Percentiles rank a stretch among this genome's conserved stretches.
phyloP scores from a whole-genome alignment of 2,329 filamentous ascomycete species.

The Microcyclospora pomicola region DNA sequence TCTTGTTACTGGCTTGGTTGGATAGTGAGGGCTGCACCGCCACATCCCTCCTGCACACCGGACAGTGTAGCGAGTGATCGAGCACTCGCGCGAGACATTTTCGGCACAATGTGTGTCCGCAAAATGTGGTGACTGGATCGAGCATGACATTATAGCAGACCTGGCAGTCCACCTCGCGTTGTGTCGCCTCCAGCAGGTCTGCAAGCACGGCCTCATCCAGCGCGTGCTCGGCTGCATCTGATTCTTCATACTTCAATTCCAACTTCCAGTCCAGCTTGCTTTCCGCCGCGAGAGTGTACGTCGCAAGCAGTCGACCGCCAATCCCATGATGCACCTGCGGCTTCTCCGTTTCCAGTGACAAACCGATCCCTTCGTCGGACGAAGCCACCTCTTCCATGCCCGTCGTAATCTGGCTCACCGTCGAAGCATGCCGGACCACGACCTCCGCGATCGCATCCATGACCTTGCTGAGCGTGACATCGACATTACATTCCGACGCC shows the following conservation, averaged over 20 bases:
- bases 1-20: constrained; percentile 45
- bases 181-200: constrained; percentile 46
- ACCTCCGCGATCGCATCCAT: constrained; percentile 45
- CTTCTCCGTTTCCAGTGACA: constrained; percentile 22
- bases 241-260: constrained; percentile 39
- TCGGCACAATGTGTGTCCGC: constrained; percentile 81
- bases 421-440: constrained; percentile 30
- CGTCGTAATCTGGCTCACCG: constrained; percentile 22
- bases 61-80: constrained; percentile 66
- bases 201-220: constrained; percentile 40
- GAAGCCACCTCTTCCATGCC: constrained; percentile 28
- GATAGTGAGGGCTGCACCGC: constrained; percentile 37
- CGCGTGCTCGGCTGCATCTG: constrained; percentile 20
- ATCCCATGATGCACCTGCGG: constrained; percentile 29
- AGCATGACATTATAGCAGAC: constrained; percentile 73
- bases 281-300: constrained; percentile 50
- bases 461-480: constrained; percentile 65
- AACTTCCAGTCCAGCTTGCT: constrained; percentile 44
- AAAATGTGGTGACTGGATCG: constrained; percentile 70
- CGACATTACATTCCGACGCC: constrained; percentile 58
- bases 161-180: constrained; percentile 70
- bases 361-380: constrained; percentile 21
- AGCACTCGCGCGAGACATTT: constrained; percentile 63
- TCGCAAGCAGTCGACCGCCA: constrained; percentile 49
- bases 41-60: constrained; percentile 60